A percentile compares a stretch with the other conserved stretches of the same genome.
These are phyloP conservation scores for Punctularia strigosozonata DNA, from an alignment of 768 basidiomycete species.

Conservation along the genomic window DNA sequence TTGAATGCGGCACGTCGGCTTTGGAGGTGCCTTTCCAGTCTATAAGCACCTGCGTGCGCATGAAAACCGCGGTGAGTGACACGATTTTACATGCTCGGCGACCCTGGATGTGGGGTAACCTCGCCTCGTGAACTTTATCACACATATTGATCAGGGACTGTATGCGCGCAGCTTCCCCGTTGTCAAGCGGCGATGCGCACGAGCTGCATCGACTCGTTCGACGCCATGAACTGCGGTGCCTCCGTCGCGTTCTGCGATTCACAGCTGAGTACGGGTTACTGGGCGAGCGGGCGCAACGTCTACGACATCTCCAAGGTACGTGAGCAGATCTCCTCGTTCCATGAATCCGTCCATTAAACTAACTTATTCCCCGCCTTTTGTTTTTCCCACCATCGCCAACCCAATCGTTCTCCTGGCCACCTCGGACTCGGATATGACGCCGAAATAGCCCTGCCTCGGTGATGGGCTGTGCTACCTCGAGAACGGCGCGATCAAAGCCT, in stretches of 20 bases:
- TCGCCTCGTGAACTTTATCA: slow-evolving; percentile 1
- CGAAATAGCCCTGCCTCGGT: slow-evolving; percentile 17
- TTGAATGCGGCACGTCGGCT: slow-evolving; percentile 38
- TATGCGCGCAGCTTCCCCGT: slow-evolving; percentile 40
- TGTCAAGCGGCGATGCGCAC: slow-evolving; percentile 48
- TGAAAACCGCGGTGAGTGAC: slow-evolving; percentile 43
- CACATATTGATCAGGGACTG: neutral
- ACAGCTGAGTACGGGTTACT: slow-evolving; percentile 34
- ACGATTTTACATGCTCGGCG: neutral
- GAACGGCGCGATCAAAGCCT: slow-evolving; percentile 26
- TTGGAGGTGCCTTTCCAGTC: slow-evolving; percentile 37
- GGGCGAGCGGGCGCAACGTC: slow-evolving; percentile 31
- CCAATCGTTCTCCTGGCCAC: too few species aligned
- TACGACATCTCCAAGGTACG: slow-evolving; percentile 47
- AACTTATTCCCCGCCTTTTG: neutral
- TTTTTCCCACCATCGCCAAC: too few species aligned
- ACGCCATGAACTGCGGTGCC: slow-evolving; percentile 55
- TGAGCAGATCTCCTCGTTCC: neutral
- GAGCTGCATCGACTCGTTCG: slow-evolving; percentile 54
- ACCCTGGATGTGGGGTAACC: neutral
- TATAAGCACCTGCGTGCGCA: slow-evolving; percentile 35
- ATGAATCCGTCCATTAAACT: neutral
- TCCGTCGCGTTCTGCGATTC: slow-evolving; percentile 55
- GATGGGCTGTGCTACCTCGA: slow-evolving; percentile 27
- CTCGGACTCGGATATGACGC: too few species aligned